Conservation (phyloP, 2,329 filamentous ascomycete genomes). For the Lecanoromycetidae sp. region DNA sequence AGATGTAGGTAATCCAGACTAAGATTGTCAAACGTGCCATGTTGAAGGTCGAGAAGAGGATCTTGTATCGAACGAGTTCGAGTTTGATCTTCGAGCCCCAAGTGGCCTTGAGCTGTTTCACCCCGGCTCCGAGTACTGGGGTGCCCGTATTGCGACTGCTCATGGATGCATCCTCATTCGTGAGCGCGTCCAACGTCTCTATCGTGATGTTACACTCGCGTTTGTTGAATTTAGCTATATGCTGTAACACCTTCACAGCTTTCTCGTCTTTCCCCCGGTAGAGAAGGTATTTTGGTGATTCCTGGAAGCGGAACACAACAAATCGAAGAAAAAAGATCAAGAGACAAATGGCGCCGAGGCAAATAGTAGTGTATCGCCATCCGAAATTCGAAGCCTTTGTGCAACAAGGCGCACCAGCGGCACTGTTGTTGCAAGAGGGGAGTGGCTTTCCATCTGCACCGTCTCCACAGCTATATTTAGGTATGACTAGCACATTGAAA, state of each 20-base stretch:
- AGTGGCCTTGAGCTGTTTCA: slow-evolving; percentile 24
- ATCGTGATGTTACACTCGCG: slow-evolving; percentile 17
- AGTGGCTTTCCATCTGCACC: slow-evolving; percentile 35
- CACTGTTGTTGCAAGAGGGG: slow-evolving; percentile 32
- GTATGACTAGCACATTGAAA: slow-evolving; percentile 16
- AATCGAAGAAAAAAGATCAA: slow-evolving; percentile 40
- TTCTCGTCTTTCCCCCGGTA: slow-evolving; percentile 41
- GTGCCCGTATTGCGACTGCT: slow-evolving; percentile 13
- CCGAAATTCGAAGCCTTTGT: slow-evolving; percentile 19
- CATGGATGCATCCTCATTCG: slow-evolving; percentile 12
- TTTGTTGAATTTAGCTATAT: slow-evolving; percentile 34
- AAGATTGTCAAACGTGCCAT: slow-evolving; percentile 36
- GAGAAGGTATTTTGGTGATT: slow-evolving; percentile 50
- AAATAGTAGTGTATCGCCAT: slow-evolving; percentile 16
- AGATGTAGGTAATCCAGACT: slow-evolving; percentile 40
- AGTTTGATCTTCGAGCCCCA: slow-evolving; percentile 27
- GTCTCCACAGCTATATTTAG: slow-evolving; percentile 41
- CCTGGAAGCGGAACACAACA: slow-evolving; percentile 42
- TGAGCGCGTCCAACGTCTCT: slow-evolving; percentile 16
- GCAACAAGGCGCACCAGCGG: slow-evolving; percentile 23
- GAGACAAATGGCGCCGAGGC: slow-evolving; percentile 15
- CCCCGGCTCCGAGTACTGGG: slow-evolving; percentile 25
- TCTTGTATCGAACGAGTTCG: slow-evolving; percentile 33
- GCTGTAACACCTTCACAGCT: slow-evolving; percentile 35
- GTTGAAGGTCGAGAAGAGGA: slow-evolving; percentile 33